phyloP scores from a whole-genome alignment of 352 stramenopile species.

The Globisporangium orthogonon region DNA sequence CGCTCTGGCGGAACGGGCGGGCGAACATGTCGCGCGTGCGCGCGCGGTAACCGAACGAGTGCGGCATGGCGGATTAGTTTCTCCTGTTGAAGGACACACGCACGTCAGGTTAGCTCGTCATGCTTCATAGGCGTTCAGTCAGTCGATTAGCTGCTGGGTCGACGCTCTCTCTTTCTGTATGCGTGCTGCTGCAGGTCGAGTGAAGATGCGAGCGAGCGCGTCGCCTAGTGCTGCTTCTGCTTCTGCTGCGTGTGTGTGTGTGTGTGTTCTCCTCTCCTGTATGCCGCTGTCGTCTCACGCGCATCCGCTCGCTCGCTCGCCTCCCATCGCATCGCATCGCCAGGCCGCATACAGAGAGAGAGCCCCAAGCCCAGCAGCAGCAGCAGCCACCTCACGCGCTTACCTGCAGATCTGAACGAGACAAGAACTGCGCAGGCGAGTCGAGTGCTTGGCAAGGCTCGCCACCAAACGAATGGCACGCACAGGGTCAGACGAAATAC shows the following conservation, averaged over 20 bases:
- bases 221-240: too few species aligned
- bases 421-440: slow-evolving; percentile 56
- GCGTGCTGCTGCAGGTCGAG: background rate
- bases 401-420: slow-evolving; percentile 77
- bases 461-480: background rate
- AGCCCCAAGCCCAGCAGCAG: too few species aligned
- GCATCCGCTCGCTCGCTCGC: too few species aligned
- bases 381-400: slow-evolving; percentile 11
- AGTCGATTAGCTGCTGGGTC: background rate
- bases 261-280: background rate
- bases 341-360: too few species aligned
- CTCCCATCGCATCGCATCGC: too few species aligned
- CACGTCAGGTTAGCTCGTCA: slow-evolving; percentile 17
- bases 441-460: background rate
- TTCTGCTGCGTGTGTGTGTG: background rate
- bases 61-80: slow-evolving; percentile 90
- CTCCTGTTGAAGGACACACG: slow-evolving; percentile 20
- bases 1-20: slow-evolving; percentile 96
- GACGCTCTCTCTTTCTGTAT: background rate
- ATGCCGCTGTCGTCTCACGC: background rate
- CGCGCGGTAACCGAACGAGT: slow-evolving; percentile 98
- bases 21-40: slow-evolving; percentile 99
- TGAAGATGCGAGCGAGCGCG: background rate
- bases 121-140: background rate
- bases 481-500: background rate